Evolutionary conservation across 2,329 filamentous ascomycete species (phyloP), one percentile per base, ranked within the genome.

Genomic region (Macrophomina pseudophaseolina): DNA sequence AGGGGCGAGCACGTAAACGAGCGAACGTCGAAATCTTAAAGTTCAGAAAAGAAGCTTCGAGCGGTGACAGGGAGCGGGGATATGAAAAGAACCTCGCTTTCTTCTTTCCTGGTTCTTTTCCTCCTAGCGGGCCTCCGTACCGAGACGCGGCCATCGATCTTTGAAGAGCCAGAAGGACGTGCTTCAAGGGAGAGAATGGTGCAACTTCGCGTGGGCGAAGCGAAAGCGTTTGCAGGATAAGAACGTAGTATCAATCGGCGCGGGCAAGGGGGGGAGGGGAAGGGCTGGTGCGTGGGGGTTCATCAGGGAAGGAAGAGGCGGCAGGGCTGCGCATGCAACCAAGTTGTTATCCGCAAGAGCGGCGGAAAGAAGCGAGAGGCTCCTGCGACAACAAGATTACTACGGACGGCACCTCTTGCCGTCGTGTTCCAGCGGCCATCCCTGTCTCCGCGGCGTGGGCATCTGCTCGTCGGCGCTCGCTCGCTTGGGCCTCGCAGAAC

Each of bases 401-500:
- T 23, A 23, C 23, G 23, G 23, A 23, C 23, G 23, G 23, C 23
- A 23, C 23, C 23, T 23, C 23, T 23, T 23, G 14, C 14, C 38
- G 38, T 40, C 8, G 38, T 40, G 38, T 9, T 14, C 7, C 7
- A 40, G 14, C 38, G 14, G 38, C 49, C 30, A 23, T 53, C 49
- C 49, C 49, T 52, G 48, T 14, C 38, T 53, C 49, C 49, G 8
- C 28, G 18, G 23, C 32, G 23, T 18, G 32, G 16, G 14, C 32
- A 12, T 53, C 14, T n/a, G 23, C 48, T 30, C 53, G 28, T 58
- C 53, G 53, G 53, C 35, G n/a, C 53, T 58, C 53, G 53, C 35
- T 58, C 53, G 53, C 53, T 58, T 35, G 40, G 56, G 11, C 38
- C 42, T 46, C 56, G 56, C 56, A 46, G 12, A 46, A 18, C 32